Conservation (phyloP, 2,329 filamentous ascomycete genomes). For the Exophiala oligosperma region DNA sequence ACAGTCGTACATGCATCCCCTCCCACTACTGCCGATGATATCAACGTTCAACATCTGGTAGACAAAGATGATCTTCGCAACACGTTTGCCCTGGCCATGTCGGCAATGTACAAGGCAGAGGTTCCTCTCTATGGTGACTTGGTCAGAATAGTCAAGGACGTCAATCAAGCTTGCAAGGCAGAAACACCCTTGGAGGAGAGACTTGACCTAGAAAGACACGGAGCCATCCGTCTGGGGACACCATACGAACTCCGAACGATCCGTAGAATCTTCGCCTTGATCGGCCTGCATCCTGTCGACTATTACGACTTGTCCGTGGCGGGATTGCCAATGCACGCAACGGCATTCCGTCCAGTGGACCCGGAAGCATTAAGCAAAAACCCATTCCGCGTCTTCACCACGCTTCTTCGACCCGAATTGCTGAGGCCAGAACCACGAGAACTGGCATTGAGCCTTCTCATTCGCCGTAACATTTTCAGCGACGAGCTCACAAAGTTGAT, state of each 20-base stretch:
- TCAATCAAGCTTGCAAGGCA: slow-evolving; percentile 23
- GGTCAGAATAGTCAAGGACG: slow-evolving; percentile 34
- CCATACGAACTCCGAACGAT: slow-evolving; percentile 45
- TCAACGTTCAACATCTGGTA: background rate
- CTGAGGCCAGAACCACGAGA: slow-evolving; percentile 36
- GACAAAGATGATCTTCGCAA: slow-evolving; percentile 32
- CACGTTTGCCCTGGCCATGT: slow-evolving; percentile 35
- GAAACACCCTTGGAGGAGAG: slow-evolving; percentile 11
- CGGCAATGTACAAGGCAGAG: slow-evolving; percentile 38
- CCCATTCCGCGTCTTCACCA: slow-evolving; percentile 46
- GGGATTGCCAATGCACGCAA: slow-evolving; percentile 54
- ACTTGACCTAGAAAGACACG: slow-evolving; percentile 43
- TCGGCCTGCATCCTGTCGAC: slow-evolving; percentile 52
- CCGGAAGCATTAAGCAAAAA: slow-evolving; percentile 39
- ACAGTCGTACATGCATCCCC: background rate
- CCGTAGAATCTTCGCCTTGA: slow-evolving; percentile 46
- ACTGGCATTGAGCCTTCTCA: slow-evolving; percentile 38
- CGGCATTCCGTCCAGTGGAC: slow-evolving; percentile 49
- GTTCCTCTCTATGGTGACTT: slow-evolving; percentile 38
- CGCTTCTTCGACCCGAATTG: slow-evolving; percentile 44
- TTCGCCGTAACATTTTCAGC: slow-evolving; percentile 45
- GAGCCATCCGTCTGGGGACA: slow-evolving; percentile 53
- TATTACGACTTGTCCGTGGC: slow-evolving; percentile 54
- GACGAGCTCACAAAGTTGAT: slow-evolving; percentile 40
- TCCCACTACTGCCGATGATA: background rate